Evolutionary conservation across 1,284 basidiomycete genomes (phyloP), one percentile per base, ranked within the genome.

Genomic region (Malassezia brasiliensis): DNA sequence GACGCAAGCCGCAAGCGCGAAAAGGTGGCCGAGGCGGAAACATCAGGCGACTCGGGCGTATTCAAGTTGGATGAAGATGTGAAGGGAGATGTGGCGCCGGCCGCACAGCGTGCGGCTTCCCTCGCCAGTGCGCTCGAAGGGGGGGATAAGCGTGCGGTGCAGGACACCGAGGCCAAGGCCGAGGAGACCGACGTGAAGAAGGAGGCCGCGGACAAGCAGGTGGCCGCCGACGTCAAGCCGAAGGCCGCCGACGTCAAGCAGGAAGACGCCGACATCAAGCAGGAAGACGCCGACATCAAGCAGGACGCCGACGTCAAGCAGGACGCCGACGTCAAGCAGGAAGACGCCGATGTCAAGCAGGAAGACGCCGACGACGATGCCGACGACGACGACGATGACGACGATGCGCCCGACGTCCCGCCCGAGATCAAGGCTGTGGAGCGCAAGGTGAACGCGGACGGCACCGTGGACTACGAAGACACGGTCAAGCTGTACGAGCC

Each of bases 381-480:
- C 46, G 46, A 53, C 36, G 47, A 55, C 40, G 49, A 56, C 28
- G 66, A 74, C 77, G 35, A 77, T 82, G 45, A 78, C 80, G 34
- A 77, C 85, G 68, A 89, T 86, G 61, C 60, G 10, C 65, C 60
- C 14, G 49, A 52, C 41, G 53, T 19, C 1, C 37, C 17, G 6
- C 20, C 34, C 4, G 25, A 47, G 11, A 38, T 34, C 25, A 38
- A 30, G 34, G 28, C 19, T 10, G 39, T 52, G 9, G 63, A 67
- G 42, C 66, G 69, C 40, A 67, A 59, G 11, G 60, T 74, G 54
- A 71, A 72, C 35, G 47, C 67, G n/a, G 72, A 74, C 42, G 72
- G 72, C 50, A 74, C 72, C 1, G 90, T 93, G 40, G 86, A 88
- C 56, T 91, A 96, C 75, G 85, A 86, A 65, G 93, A 99, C 75